Conservation (phyloP, 2,329 filamentous ascomycete species). For the Paracoccidioides lutzii region DNA sequence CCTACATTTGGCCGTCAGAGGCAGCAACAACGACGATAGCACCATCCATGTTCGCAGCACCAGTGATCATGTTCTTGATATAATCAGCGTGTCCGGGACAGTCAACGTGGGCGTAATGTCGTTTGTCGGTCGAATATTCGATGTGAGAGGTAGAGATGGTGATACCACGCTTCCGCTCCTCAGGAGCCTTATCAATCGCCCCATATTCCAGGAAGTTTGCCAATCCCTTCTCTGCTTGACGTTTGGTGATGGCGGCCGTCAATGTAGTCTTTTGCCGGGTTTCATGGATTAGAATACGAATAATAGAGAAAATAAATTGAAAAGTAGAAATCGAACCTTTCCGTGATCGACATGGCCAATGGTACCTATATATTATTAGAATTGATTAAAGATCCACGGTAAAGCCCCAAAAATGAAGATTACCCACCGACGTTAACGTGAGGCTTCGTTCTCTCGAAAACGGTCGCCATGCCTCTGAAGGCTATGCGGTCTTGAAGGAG, state of each 20-base stretch:
- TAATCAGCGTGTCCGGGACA: slow-evolving; percentile 99
- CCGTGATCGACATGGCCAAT: slow-evolving; percentile 99
- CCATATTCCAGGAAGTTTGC: slow-evolving; percentile 96
- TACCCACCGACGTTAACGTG: slow-evolving; percentile 89
- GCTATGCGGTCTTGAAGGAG: slow-evolving; percentile 34
- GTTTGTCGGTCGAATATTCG: slow-evolving; percentile 86
- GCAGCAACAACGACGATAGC: slow-evolving; percentile 98
- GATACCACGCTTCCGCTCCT: slow-evolving; percentile 99
- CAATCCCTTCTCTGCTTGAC: slow-evolving; percentile 85
- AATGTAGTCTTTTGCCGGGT: slow-evolving; percentile 64
- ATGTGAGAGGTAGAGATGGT: slow-evolving; percentile 98
- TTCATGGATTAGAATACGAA: background rate
- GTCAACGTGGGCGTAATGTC: slow-evolving; percentile 99
- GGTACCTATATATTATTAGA: slow-evolving; percentile 47
- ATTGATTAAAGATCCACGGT: background rate
- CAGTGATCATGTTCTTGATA: slow-evolving; percentile 99
- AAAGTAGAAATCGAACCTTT: slow-evolving; percentile 52
- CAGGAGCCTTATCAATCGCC: slow-evolving; percentile 95
- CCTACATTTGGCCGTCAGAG: slow-evolving; percentile 90
- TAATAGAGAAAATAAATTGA: background rate
- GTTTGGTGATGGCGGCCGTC: slow-evolving; percentile 96
- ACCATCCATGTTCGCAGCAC: slow-evolving; percentile 98
- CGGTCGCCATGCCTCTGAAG: slow-evolving; percentile 45
- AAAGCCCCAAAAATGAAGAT: background rate
- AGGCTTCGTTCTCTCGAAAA: slow-evolving; percentile 81